These are phyloP conservation scores for Neurospora sp. DNA, from an alignment of 495 filamentous ascomycete species.

Conservation along the genomic window DNA sequence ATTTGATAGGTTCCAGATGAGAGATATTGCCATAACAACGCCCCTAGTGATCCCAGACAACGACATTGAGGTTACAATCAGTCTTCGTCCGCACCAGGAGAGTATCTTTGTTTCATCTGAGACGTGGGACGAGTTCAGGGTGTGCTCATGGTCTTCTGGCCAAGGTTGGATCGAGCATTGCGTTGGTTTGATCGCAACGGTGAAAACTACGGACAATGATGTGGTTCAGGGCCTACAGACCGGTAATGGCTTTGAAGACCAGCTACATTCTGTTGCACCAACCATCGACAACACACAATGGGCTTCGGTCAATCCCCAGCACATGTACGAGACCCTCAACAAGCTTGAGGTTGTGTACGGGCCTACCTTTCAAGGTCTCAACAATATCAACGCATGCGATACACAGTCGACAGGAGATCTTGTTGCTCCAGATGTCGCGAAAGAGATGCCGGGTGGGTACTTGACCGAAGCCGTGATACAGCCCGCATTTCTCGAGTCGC, in stretches of 20 bases:
- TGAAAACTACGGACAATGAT: slow-evolving; percentile 23
- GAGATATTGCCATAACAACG: slow-evolving; percentile 30
- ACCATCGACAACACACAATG: slow-evolving; percentile 14
- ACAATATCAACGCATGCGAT: slow-evolving; percentile 29
- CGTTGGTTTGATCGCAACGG: slow-evolving; percentile 31
- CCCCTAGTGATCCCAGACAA: slow-evolving; percentile 40
- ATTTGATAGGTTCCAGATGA: slow-evolving; percentile 34
- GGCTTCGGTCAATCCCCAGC: slow-evolving; percentile 14
- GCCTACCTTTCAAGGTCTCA: slow-evolving; percentile 35
- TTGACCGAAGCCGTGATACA: slow-evolving; percentile 39
- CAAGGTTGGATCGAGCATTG: slow-evolving; percentile 40
- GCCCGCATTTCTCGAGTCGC: slow-evolving; percentile 42
- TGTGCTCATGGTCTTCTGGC: slow-evolving; percentile 34
- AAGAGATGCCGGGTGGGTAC: slow-evolving; percentile 40
- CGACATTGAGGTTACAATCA: slow-evolving; percentile 36
- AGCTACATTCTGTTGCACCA: slow-evolving; percentile 17
- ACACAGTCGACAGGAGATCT: slow-evolving; percentile 33
- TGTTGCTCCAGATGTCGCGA: slow-evolving; percentile 37
- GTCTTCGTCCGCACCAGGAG: slow-evolving; percentile 31
- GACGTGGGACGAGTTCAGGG: slow-evolving; percentile 36
- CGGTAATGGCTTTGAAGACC: slow-evolving; percentile 16
- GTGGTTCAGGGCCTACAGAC: slow-evolving; percentile 24
- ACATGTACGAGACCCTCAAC: slow-evolving; percentile 29
- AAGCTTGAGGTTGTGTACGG: slow-evolving; percentile 34
- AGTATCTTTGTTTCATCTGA: slow-evolving; percentile 24